Percentiles rank a stretch among this genome's conserved stretches.
Conservation (phyloP, 768 basidiomycete genomes). For the Austroboletus eburneus region DNA sequence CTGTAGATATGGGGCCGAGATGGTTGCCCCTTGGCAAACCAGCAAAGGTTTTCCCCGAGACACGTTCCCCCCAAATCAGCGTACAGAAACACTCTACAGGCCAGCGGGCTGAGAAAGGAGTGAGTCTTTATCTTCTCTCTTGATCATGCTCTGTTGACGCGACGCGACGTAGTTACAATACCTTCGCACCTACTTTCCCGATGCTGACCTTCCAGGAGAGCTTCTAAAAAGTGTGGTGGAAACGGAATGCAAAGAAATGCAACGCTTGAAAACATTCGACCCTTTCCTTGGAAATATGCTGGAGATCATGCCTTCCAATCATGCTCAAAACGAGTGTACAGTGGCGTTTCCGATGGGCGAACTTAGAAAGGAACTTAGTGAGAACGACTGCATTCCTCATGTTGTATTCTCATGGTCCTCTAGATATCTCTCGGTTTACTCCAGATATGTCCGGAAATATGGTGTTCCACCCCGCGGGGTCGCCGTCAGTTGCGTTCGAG, state of each 20-base stretch:
- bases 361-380: slow-evolving; percentile 56
- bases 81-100: slow-evolving; percentile 32
- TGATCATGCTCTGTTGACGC: background rate
- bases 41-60: slow-evolving; percentile 55
- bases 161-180: slow-evolving; percentile 54
- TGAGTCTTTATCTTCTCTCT: slow-evolving; percentile 28
- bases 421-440: slow-evolving; percentile 49
- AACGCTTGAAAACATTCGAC: slow-evolving; percentile 45
- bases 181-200: slow-evolving; percentile 65
- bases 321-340: slow-evolving; percentile 26
- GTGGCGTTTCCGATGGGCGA: slow-evolving; percentile 66
- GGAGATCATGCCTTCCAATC: slow-evolving; percentile 34
- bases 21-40: slow-evolving; percentile 31
- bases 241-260: slow-evolving; percentile 37
- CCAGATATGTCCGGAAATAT: slow-evolving; percentile 14
- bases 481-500: slow-evolving; percentile 44
- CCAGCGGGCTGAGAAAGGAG: slow-evolving; percentile 65
- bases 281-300: slow-evolving; percentile 55
- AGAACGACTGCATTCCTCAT: slow-evolving; percentile 18
- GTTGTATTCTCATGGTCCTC: slow-evolving; percentile 3
- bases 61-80: slow-evolving; percentile 36
- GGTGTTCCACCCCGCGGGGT: slow-evolving; percentile 34
- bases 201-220: slow-evolving; percentile 69
- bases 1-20: slow-evolving; percentile 24
- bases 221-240: slow-evolving; percentile 55